Evolutionary conservation across 768 basidiomycete species (phyloP).

Genomic region (Auricularia heimuer): DNA sequence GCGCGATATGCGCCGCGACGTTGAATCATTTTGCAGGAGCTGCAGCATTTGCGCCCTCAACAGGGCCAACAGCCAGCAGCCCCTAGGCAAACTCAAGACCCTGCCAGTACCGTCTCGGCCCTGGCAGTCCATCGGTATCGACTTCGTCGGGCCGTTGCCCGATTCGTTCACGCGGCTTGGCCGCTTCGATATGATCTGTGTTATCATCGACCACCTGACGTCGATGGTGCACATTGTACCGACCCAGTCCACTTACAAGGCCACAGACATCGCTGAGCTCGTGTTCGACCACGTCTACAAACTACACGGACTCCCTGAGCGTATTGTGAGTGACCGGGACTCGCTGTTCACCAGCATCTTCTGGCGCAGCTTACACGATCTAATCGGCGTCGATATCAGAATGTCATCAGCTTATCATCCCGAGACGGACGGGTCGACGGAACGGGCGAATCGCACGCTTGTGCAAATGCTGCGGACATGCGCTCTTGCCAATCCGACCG

Average conservation of each 20-base stretch:
- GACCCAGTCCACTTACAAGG: slow-evolving; percentile 19
- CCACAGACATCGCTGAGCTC: slow-evolving; percentile 26
- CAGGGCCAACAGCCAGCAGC: slow-evolving; percentile 14
- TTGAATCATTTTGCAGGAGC: slow-evolving; percentile 17
- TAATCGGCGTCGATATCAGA: slow-evolving; percentile 20
- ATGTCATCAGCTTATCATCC: slow-evolving; percentile 36
- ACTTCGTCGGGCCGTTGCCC: slow-evolving; percentile 19
- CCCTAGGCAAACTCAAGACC: slow-evolving; percentile 17
- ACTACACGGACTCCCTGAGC: slow-evolving; percentile 27
- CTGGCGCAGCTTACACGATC: slow-evolving; percentile 27
- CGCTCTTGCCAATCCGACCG: no score
- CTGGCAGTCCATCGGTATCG: slow-evolving; percentile 21
- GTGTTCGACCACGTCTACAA: slow-evolving; percentile 28
- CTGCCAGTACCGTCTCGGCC: slow-evolving; percentile 15
- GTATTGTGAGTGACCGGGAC: slow-evolving; percentile 33
- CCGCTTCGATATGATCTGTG: slow-evolving; percentile 15
- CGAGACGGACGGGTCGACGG: slow-evolving; percentile 31
- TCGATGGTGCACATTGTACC: slow-evolving; percentile 21
- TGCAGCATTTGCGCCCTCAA: slow-evolving; percentile 14
- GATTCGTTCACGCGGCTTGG: slow-evolving; percentile 14
- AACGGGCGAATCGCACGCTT: slow-evolving; percentile 14
- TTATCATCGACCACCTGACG: slow-evolving; percentile 18
- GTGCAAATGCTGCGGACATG: no score
- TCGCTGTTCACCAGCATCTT: slow-evolving; percentile 32
- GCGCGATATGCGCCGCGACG: slow-evolving; percentile 24